Conservation (phyloP, 163 green algal genomes). For the Trebouxiophyceae sp. region DNA sequence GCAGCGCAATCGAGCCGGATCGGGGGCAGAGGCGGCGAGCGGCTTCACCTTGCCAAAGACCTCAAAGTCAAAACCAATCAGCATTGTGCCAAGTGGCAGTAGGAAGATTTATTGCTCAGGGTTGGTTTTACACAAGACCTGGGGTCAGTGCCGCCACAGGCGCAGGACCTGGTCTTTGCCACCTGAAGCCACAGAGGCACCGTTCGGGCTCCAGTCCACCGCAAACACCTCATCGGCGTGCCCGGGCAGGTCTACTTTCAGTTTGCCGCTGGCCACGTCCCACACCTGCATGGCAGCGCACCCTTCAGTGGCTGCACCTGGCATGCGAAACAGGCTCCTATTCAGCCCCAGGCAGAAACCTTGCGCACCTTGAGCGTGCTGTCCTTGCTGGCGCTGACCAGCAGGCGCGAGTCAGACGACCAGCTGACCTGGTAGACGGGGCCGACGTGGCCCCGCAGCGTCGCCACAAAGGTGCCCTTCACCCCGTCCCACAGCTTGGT, state of each 20-base stretch:
- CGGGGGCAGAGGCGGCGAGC: too few relatives aligned
- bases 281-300: conserved; percentile 63
- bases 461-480: conserved; percentile 81
- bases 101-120: too few relatives aligned
- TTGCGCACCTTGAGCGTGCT: conserved; percentile 95
- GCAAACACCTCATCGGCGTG: conserved; percentile 97
- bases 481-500: conserved; percentile 94
- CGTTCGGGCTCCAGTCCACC: conserved; percentile 94
- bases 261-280: conserved; percentile 84
- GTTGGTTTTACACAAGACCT: too few relatives aligned
- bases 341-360: too few relatives aligned
- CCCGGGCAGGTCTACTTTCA: conserved; percentile 90
- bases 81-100: too few relatives aligned
- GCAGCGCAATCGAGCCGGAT: too few relatives aligned
- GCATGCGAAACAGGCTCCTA: too few relatives aligned
- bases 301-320: too few relatives aligned
- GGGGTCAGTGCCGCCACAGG: conserved; percentile 81
- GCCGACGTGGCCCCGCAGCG: conserved; percentile 83
- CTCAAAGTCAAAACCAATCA: too few relatives aligned
- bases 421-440: conserved; percentile 91
- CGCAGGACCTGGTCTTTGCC: conserved; percentile 94
- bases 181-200: conserved; percentile 79
- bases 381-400: conserved; percentile 91
- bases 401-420: conserved; percentile 74
- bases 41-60: too few relatives aligned